These are phyloP conservation scores for Phytophthora citrophthora DNA, from an alignment of 352 stramenopile species.

Conservation along the genomic window DNA sequence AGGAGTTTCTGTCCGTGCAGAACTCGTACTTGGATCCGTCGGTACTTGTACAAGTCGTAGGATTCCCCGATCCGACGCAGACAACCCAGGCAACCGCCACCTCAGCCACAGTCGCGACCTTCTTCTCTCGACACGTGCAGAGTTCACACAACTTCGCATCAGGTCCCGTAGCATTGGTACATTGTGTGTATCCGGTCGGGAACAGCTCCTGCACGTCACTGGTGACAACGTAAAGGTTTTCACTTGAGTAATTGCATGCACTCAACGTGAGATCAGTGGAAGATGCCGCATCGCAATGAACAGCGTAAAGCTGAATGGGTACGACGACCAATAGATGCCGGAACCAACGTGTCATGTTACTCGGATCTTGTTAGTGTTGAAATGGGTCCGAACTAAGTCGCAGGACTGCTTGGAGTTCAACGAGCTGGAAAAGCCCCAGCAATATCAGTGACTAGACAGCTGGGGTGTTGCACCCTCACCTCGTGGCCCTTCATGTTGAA, in stretches of 20 bases:
- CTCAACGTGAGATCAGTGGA: conserved; percentile 19
- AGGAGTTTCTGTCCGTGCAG: conserved; percentile 9
- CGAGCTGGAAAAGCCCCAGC: neutral
- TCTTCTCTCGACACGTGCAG: conserved; percentile 53
- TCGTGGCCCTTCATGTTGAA: conserved; percentile 14
- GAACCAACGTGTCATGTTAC: conserved; percentile 12
- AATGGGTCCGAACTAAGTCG: conserved; percentile 11
- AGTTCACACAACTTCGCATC: conserved; percentile 18
- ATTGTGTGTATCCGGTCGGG: conserved; percentile 42
- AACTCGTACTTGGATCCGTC: conserved; percentile 12
- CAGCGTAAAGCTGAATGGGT: conserved; percentile 14
- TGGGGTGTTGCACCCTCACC: conserved; percentile 28
- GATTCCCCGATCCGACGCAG: conserved; percentile 31
- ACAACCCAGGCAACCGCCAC: conserved; percentile 31
- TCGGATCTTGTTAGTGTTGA: conserved; percentile 8
- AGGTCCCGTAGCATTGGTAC: conserved; percentile 19
- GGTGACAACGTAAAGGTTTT: conserved; percentile 41
- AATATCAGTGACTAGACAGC: conserved; percentile 20
- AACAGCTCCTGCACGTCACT: conserved; percentile 26
- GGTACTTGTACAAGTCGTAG: conserved; percentile 19
- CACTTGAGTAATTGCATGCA: conserved; percentile 25
- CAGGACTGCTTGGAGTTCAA: conserved; percentile 17
- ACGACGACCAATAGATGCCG: conserved; percentile 7
- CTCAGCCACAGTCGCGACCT: conserved; percentile 19
- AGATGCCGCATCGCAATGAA: conserved; percentile 10